Evolutionary conservation across 2,329 filamentous ascomycete genomes (phyloP), one percentile per base, ranked within the genome.

Genomic region (Bipolaris cookei): DNA sequence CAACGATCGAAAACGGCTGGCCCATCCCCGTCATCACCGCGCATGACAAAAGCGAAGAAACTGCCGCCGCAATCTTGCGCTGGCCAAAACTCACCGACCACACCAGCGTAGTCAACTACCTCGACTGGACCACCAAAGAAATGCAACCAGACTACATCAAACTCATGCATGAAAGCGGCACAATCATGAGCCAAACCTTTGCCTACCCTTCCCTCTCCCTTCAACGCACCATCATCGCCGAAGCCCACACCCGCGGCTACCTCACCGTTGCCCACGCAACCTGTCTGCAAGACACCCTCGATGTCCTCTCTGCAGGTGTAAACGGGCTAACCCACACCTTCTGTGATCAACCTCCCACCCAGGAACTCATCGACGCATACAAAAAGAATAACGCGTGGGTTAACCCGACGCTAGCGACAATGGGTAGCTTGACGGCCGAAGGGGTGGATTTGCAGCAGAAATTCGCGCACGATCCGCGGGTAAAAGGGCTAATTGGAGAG

Each of bases 1-100:
- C 82, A 4, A 84, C 82, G 0, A 79, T 84, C 30, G 76, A 81
- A 4, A 81, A 79, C 35, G 82, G 82, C 2, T 85, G 82, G 82
- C 82, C 83, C 0, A 76, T 75, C 55, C 75, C 78, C 0, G 73
- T 82, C 5, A 76, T 81, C 32, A 68, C 72, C 4, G 76, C 75
- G 11, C 73, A 76, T 51, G 70, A 79, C 55, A 73, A 77, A 39
- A 66, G 72, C 59, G 58, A 57, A 20, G 69, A 76, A 65, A 79
- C 70, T 10, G 57, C 65, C 41, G 77, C 72, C 1, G 76, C 75
- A 51, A 79, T 82, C 21, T 75, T 76, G 2, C 77, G 72, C 3
- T 84, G 81, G 81, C 81, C 82, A 4, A 79, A 79, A 38, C 57
- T 82, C n/a, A 73, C 71, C 5, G 76, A 73, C 3, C 63, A 71